Percentiles rank a stretch among this genome's conserved stretches.
Evolutionary conservation across 1,284 basidiomycete genomes (phyloP).

Genomic region (Leccinum pachyderme): DNA sequence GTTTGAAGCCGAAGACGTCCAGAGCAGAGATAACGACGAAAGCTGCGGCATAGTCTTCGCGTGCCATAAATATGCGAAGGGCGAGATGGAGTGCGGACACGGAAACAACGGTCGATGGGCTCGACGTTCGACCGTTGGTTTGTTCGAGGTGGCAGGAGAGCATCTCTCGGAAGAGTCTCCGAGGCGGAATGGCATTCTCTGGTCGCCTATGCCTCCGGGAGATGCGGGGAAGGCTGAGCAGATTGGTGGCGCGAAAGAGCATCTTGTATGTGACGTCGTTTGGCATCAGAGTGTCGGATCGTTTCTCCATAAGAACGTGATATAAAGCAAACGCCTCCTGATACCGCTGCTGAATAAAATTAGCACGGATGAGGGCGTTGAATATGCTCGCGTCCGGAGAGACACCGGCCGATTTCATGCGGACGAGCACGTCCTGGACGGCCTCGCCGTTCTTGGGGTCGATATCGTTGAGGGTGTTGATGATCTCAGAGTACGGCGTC

Average conservation of each 20-base stretch:
- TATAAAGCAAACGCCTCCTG: constrained; percentile 46
- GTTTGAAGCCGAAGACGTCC: constrained; percentile 27
- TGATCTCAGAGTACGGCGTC: constrained; percentile 39
- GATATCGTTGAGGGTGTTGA: constrained; percentile 37
- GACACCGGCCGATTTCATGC: constrained; percentile 39
- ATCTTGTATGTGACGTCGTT: constrained; percentile 45
- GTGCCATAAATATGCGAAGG: constrained; percentile 43
- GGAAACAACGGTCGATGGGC: constrained; percentile 33
- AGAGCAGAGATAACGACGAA: constrained; percentile 39
- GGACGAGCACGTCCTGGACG: constrained; percentile 37
- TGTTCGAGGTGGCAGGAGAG: constrained; percentile 35
- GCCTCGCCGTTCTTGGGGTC: constrained; percentile 30
- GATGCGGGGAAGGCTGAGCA: constrained; percentile 22
- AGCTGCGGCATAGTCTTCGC: constrained; percentile 47
- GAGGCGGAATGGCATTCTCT: constrained; percentile 34
- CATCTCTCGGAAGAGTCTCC: constrained; percentile 50
- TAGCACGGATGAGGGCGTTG: constrained; percentile 45
- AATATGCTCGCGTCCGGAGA: constrained; percentile 41
- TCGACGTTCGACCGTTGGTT: constrained; percentile 8
- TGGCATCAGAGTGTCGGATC: constrained; percentile 34
- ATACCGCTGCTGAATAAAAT: constrained; percentile 34
- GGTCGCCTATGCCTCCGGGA: constrained; percentile 22
- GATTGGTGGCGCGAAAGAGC: constrained; percentile 41
- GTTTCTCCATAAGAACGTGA: constrained; percentile 34
- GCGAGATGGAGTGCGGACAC: constrained; percentile 39